phyloP scores from a whole-genome alignment of 352 stramenopile genomes.

The Elongisporangium anandrum region DNA sequence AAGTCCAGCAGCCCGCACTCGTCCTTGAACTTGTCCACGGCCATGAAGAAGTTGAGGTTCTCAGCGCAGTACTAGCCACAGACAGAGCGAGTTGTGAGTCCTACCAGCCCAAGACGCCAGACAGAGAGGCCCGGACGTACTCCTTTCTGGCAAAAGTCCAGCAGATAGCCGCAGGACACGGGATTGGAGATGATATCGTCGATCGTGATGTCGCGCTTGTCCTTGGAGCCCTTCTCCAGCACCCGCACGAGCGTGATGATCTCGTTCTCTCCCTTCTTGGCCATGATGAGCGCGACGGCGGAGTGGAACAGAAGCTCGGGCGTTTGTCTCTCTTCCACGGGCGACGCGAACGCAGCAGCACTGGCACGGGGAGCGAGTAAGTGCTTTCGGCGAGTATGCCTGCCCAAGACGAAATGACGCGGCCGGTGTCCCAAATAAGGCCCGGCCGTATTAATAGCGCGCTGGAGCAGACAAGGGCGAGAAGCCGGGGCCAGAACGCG shows the following conservation, averaged over 20 bases:
- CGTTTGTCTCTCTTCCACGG: background rate
- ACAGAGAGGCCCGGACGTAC: slow-evolving; percentile 27
- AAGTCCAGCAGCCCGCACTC: slow-evolving; percentile 75
- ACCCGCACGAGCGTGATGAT: slow-evolving; percentile 62
- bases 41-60: slow-evolving; percentile 88
- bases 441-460: background rate
- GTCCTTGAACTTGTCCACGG: slow-evolving; percentile 84
- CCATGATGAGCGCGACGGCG: slow-evolving; percentile 39
- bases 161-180: slow-evolving; percentile 78
- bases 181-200: slow-evolving; percentile 85
- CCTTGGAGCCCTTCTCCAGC: slow-evolving; percentile 59
- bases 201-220: slow-evolving; percentile 79
- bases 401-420: background rate
- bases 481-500: background rate
- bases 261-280: slow-evolving; percentile 68
- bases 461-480: background rate
- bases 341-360: too few species aligned
- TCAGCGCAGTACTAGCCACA: slow-evolving; percentile 63
- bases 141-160: slow-evolving; percentile 85
- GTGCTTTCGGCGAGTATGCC: background rate
- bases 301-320: background rate
- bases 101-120: background rate
- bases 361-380: background rate
- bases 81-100: background rate
- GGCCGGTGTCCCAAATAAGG: background rate